phyloP scores from a whole-genome alignment of 768 basidiomycete genomes.

The Hygrocybe coccinea region DNA sequence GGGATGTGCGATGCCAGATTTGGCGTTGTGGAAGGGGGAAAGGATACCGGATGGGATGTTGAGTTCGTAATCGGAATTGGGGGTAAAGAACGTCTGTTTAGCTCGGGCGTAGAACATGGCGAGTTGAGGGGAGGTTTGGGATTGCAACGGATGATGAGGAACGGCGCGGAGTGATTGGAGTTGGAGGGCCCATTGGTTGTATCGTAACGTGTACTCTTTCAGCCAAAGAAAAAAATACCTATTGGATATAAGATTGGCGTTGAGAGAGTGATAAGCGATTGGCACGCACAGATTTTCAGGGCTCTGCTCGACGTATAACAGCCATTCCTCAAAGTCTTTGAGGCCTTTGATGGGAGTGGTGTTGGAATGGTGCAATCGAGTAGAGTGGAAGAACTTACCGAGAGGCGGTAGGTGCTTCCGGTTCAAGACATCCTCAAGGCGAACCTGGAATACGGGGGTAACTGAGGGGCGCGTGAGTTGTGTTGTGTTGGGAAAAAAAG shows the following conservation, averaged over 20 bases:
- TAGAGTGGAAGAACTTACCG: slow-evolving; percentile 33
- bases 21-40: slow-evolving; percentile 49
- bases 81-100: slow-evolving; percentile 76
- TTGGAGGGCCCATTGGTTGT: slow-evolving; percentile 41
- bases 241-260: no score
- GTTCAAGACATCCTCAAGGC: slow-evolving; percentile 70
- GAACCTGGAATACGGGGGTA: slow-evolving; percentile 62
- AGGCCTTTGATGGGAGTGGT: slow-evolving; percentile 38
- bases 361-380: not conserved
- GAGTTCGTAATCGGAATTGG: slow-evolving; percentile 66
- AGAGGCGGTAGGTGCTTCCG: slow-evolving; percentile 76
- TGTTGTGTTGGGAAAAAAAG: not conserved
- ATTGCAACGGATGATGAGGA: slow-evolving; percentile 32
- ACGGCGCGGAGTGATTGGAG: slow-evolving; percentile 31
- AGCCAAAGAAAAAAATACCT: slow-evolving; percentile 83
- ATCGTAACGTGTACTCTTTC: slow-evolving; percentile 58
- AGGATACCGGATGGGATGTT: slow-evolving; percentile 65
- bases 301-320: slow-evolving; percentile 63
- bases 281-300: slow-evolving; percentile 66
- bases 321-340: slow-evolving; percentile 59
- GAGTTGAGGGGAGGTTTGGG: slow-evolving; percentile 49
- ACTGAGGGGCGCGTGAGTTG: slow-evolving; percentile 31
- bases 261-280: slow-evolving; percentile 6
- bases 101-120: slow-evolving; percentile 75
- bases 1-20: slow-evolving; percentile 45